Evolutionary conservation across 2,329 filamentous ascomycete genomes (phyloP).

Genomic region (Aurifilum marmelostoma): DNA sequence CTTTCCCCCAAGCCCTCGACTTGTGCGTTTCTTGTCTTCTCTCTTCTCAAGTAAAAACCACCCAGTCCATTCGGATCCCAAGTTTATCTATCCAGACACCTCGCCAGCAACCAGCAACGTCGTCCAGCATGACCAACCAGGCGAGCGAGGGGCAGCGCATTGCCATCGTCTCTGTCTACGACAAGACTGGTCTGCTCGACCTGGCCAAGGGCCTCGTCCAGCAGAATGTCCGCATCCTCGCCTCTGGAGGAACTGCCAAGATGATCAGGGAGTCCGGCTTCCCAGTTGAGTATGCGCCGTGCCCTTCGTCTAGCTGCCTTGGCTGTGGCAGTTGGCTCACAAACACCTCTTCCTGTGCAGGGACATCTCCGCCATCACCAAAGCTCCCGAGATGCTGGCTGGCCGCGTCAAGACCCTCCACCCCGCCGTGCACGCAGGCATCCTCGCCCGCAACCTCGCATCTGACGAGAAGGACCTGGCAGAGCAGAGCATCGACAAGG

Average conservation of each 20-base stretch:
- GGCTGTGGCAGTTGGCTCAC: conserved; percentile 17
- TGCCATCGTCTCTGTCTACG: conserved; percentile 96
- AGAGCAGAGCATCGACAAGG: conserved; percentile 92
- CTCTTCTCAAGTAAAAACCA: neutral
- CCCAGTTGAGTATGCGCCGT: conserved; percentile 75
- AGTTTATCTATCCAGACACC: neutral
- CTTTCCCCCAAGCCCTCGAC: neutral
- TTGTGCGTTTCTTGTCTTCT: neutral
- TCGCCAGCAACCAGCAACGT: neutral
- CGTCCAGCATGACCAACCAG: conserved; percentile 15
- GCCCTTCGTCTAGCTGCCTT: neutral
- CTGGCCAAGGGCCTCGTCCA: conserved; percentile 87
- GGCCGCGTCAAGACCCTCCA: conserved; percentile 89
- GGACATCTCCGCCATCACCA: conserved; percentile 96
- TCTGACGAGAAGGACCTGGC: conserved; percentile 97
- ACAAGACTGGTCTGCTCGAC: conserved; percentile 95
- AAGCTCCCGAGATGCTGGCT: conserved; percentile 94
- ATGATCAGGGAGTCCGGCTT: conserved; percentile 97
- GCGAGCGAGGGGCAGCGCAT: conserved; percentile 54
- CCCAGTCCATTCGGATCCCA: neutral
- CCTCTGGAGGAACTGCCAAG: conserved; percentile 92
- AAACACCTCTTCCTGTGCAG: conserved; percentile 47
- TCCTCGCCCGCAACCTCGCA: conserved; percentile 90
- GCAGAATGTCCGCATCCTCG: conserved; percentile 89
- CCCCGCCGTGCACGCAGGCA: conserved; percentile 87